These are phyloP conservation scores for Fagus crenata DNA, from an alignment of 306 rosid genomes.

Conservation along the genomic window DNA sequence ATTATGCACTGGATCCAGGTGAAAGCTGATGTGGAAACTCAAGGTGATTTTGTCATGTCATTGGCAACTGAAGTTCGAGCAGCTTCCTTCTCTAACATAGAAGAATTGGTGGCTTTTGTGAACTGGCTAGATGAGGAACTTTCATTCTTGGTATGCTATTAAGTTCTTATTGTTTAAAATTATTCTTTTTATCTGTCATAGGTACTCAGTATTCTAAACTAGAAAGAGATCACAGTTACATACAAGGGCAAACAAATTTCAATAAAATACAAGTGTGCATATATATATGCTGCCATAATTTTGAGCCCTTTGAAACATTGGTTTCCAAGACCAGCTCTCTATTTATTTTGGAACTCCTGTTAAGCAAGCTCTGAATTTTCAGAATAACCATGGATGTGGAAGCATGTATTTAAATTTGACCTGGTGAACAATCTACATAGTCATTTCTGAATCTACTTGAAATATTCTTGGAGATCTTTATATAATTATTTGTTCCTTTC, in stretches of 20 bases:
- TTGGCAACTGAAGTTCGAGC: slow-evolving; percentile 93
- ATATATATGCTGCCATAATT: neutral
- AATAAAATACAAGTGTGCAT: neutral
- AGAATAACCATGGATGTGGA: neutral
- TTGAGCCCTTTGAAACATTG: slow-evolving; percentile 11
- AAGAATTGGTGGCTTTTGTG: slow-evolving; percentile 82
- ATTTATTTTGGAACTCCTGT: neutral
- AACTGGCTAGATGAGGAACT: slow-evolving; percentile 98
- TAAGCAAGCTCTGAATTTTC: neutral
- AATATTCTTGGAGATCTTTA: neutral
- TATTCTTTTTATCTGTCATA: neutral
- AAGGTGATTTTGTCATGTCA: slow-evolving; percentile 89
- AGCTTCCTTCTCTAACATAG: slow-evolving; percentile 70
- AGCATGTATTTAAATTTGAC: neutral
- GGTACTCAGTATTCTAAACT: neutral
- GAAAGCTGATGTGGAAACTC: slow-evolving; percentile 96
- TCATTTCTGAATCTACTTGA: neutral
- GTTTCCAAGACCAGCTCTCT: neutral
- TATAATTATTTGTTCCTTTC: slow-evolving; percentile 23
- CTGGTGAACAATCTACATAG: neutral
- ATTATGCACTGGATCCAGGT: slow-evolving; percentile 42
- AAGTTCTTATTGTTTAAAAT: neutral
- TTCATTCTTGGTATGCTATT: slow-evolving; percentile 54
- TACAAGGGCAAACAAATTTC: neutral
- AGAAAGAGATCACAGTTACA: neutral